Evolutionary conservation across 495 filamentous ascomycete species (phyloP).

Genomic region (Elaphomyces granulatus): DNA sequence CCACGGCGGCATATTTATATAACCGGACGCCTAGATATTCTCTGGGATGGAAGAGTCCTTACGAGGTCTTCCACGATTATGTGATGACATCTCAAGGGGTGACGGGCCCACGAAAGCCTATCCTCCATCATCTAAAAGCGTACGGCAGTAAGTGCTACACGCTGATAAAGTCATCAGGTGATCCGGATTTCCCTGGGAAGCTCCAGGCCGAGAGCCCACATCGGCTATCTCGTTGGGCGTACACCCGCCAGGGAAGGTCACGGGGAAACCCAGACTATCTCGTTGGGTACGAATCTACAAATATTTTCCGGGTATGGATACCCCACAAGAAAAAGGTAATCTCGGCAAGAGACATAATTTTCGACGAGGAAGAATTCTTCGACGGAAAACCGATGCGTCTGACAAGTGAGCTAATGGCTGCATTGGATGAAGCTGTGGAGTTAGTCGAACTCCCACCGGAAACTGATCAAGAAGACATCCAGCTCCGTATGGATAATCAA

Average conservation of each 20-base stretch:
- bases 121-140: slow-evolving; percentile 3
- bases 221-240: slow-evolving; percentile 19
- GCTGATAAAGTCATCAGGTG: slow-evolving; percentile 4
- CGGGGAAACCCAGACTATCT: slow-evolving; percentile 17
- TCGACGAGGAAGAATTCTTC: slow-evolving; percentile 5
- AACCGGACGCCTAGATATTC: slow-evolving; percentile 2
- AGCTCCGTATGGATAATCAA: neutral
- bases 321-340: slow-evolving; percentile 3
- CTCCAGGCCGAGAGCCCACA: slow-evolving; percentile 11
- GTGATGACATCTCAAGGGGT: neutral
- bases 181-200: slow-evolving; percentile 4
- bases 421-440: neutral
- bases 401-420: slow-evolving; percentile 10
- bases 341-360: slow-evolving; percentile 2
- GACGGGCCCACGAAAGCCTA: slow-evolving; percentile 4
- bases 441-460: neutral
- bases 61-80: slow-evolving; percentile 1
- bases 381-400: slow-evolving; percentile 16
- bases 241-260: slow-evolving; percentile 13
- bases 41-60: slow-evolving; percentile 1
- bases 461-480: neutral
- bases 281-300: slow-evolving; percentile 19
- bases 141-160: slow-evolving; percentile 6
- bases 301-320: slow-evolving; percentile 17
- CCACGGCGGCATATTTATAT: slow-evolving; percentile 1